Conservation (phyloP, 129 eudicot genomes). For the Oenanthe sinensis region DNA sequence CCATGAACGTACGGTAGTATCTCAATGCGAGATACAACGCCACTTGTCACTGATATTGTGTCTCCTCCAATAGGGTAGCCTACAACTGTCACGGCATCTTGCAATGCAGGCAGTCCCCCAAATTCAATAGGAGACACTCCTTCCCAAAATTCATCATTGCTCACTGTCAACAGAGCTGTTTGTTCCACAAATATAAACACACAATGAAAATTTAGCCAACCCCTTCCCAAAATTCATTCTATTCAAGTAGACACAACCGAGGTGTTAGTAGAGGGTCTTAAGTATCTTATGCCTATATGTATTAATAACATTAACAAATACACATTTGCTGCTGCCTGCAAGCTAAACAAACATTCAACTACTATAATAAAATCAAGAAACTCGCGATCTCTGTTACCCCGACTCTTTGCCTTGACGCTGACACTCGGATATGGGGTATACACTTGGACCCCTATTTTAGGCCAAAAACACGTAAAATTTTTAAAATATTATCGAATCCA, state of each 20-base stretch:
- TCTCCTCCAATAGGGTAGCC: conserved; percentile 69
- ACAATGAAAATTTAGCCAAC: not conserved
- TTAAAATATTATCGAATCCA: no score
- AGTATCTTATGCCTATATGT: no score
- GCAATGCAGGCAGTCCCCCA: conserved; percentile 57
- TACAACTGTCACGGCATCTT: conserved; percentile 61
- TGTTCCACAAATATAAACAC: conserved; percentile 1
- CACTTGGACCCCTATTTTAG: no score
- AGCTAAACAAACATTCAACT: not conserved
- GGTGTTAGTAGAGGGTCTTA: not conserved
- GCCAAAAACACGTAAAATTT: no score
- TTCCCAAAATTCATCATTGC: conserved; percentile 58
- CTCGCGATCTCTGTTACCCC: not conserved
- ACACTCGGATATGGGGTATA: not conserved
- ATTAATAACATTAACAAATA: not conserved
- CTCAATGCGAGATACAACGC: conserved; percentile 62
- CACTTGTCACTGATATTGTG: conserved; percentile 60
- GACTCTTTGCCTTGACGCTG: no score
- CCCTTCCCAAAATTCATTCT: no score
- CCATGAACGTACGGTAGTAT: conserved; percentile 57
- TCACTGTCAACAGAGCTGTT: conserved; percentile 51
- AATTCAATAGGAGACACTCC: conserved; percentile 49
- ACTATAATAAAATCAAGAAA: not conserved
- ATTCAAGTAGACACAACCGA: no score
- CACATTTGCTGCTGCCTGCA: not conserved